Base-by-base conservation (phyloP, 2,329 filamentous ascomycete species). In the Blastomyces parvus region DNA sequence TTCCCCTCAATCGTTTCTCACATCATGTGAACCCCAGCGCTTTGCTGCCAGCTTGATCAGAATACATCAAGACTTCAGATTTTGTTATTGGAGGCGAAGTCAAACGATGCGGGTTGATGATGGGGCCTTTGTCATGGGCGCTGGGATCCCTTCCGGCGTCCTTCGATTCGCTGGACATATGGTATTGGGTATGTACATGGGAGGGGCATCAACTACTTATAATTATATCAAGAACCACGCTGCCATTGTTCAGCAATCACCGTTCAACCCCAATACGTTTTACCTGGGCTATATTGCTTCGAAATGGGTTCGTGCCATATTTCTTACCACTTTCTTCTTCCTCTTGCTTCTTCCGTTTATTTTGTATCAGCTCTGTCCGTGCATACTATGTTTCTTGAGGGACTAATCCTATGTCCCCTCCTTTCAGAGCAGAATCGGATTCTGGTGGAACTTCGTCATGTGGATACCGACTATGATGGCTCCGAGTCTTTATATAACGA, bases 371-470 rank as follows among this genome's bases (percentile, higher is more conserved):
- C 25, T 50, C 22, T 50, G 3, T 44, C 14, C 3, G 9, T 38
- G 9, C 17, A 17, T n/a, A 1, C 42, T 8, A 27, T 11, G 3
- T 22, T 50, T 50, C n/a, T 13, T 25, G 22, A 50, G 50, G 36
- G 8, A 19, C 53, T 58, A 30, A 62, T 48, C 8, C 22, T 36
- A 4, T 60, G 17, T 8, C 27, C 25, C 14, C 19, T 4, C 27
- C 5, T 27, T 25, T 30, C 19, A 63, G 62, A 44, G 25, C 36
- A 13, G 6, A 13, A 61, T 64, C 22, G 62, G 38, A 42, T 56
- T 61, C 36, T 42, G 33, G 36, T 64, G 58, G 58, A 64, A 64
- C 42, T 46, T 61, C 27, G 62, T 25, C 33, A 25, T 64, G 13
- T 64, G 46, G 58, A 17, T 64, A 27, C 62, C 62, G 5, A 61